Percentiles rank a stretch among this genome's conserved stretches.
phyloP scores from a whole-genome alignment of 2,329 filamentous ascomycete species.

The Neoascochyta sp. region DNA sequence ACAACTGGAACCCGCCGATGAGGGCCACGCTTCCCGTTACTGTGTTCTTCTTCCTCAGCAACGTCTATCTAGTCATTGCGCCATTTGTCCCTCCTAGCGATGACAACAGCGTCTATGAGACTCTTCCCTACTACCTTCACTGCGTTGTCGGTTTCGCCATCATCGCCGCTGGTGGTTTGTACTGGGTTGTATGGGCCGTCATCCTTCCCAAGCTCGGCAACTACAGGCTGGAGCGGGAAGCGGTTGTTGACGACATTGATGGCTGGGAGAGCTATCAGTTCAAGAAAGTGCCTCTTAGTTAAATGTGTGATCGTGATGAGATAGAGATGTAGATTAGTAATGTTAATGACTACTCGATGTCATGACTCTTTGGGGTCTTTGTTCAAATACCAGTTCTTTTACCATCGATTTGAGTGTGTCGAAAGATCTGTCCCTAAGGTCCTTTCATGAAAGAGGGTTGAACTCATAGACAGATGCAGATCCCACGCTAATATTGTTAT shows the following conservation, averaged over 20 bases:
- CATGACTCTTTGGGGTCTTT: no score
- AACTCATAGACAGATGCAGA: no score
- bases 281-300: constrained; percentile 25
- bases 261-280: constrained; percentile 42
- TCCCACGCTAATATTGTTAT: no score
- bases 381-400: no score
- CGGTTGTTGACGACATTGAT: constrained; percentile 31
- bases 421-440: no score
- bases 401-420: no score
- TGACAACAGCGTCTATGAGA: constrained; percentile 50
- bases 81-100: constrained; percentile 50
- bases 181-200: constrained; percentile 52
- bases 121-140: constrained; percentile 53
- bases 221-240: constrained; percentile 38
- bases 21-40: constrained; percentile 50
- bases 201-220: constrained; percentile 45
- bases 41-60: constrained; percentile 52
- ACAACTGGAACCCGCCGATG: constrained; percentile 49
- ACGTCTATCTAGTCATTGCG: constrained; percentile 51
- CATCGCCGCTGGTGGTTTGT: constrained; percentile 49
- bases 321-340: no score
- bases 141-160: constrained; percentile 52
- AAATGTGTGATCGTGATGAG: no score
- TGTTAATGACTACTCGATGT: no score
- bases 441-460: no score